phyloP scores from a whole-genome alignment of 1,139 yeast genomes.

The Blastobotrys raffinosifermentans region DNA sequence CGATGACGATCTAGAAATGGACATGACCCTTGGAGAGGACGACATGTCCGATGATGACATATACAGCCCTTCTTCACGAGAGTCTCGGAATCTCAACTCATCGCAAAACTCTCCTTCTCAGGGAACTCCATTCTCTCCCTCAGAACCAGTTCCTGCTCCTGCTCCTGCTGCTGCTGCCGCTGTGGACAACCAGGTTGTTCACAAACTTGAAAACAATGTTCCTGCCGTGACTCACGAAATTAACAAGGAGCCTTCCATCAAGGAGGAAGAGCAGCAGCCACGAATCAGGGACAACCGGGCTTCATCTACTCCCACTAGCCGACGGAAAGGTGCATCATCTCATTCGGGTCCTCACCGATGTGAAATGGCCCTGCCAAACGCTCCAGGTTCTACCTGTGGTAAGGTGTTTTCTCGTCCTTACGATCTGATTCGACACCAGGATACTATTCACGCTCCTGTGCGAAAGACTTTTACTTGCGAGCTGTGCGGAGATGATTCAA shows the following conservation, averaged over 20 bases:
- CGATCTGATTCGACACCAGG: constrained; percentile 91
- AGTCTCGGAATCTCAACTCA: background rate
- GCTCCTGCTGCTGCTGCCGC: constrained; percentile 5
- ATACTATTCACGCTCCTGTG: constrained; percentile 87
- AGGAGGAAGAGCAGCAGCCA: constrained; percentile 2
- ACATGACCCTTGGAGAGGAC: constrained; percentile 23
- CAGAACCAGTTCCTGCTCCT: constrained; percentile 6
- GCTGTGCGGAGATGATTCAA: constrained; percentile 66
- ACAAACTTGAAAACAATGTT: no score
- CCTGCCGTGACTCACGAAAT: no score
- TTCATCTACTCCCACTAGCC: no score
- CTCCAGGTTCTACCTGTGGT: constrained; percentile 57
- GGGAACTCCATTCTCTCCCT: background rate
- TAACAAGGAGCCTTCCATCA: constrained; percentile 7
- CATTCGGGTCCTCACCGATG: constrained; percentile 47
- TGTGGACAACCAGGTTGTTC: no score
- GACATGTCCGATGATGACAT: constrained; percentile 21
- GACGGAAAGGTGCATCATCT: constrained; percentile 15
- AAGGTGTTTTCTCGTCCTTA: constrained; percentile 90
- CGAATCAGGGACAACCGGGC: no score
- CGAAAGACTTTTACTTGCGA: constrained; percentile 83
- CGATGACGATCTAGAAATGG: constrained; percentile 26
- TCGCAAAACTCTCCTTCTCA: constrained; percentile 1
- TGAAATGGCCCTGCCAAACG: constrained; percentile 53
- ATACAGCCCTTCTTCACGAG: no score